phyloP scores from a whole-genome alignment of 495 filamentous ascomycete genomes.

The Aspergillus nidulans region DNA sequence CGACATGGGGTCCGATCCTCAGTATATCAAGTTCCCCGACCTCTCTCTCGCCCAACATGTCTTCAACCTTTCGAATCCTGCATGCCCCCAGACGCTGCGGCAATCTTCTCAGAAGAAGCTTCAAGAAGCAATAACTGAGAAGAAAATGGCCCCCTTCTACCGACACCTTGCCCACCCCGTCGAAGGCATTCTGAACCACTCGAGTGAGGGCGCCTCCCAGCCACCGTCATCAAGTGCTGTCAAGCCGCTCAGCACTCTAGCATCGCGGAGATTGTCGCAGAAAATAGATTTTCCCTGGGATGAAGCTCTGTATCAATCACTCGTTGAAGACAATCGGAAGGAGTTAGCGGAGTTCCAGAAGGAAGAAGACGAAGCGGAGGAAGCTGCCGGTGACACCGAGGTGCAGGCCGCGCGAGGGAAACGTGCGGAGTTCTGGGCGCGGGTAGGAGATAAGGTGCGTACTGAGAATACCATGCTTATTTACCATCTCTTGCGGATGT shows the following conservation, averaged over 20 bases:
- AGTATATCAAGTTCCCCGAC: conserved; percentile 91
- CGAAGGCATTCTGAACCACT: conserved; percentile 82
- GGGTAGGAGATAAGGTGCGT: conserved; percentile 90
- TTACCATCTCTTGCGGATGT: not conserved
- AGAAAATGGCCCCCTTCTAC: conserved; percentile 97
- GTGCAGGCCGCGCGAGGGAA: conserved; percentile 89
- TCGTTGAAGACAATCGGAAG: conserved; percentile 82
- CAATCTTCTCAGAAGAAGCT: conserved; percentile 75
- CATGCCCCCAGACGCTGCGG: conserved; percentile 60
- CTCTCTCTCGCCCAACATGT: conserved; percentile 92
- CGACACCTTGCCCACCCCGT: conserved; percentile 88
- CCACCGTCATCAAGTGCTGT: conserved; percentile 31
- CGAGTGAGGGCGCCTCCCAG: conserved; percentile 64
- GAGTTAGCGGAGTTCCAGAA: conserved; percentile 90
- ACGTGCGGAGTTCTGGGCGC: conserved; percentile 90
- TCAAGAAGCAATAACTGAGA: conserved; percentile 85
- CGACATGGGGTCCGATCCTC: conserved; percentile 93
- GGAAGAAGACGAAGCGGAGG: conserved; percentile 89
- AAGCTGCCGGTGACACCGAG: conserved; percentile 95
- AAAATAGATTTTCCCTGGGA: conserved; percentile 81
- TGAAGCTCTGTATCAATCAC: conserved; percentile 76
- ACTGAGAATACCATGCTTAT: not conserved
- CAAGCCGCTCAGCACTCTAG: conserved; percentile 62
- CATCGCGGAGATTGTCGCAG: conserved; percentile 56
- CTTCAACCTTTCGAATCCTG: conserved; percentile 91